Conservation (phyloP, 2,329 filamentous ascomycete species). For the Diaporthe citri region DNA sequence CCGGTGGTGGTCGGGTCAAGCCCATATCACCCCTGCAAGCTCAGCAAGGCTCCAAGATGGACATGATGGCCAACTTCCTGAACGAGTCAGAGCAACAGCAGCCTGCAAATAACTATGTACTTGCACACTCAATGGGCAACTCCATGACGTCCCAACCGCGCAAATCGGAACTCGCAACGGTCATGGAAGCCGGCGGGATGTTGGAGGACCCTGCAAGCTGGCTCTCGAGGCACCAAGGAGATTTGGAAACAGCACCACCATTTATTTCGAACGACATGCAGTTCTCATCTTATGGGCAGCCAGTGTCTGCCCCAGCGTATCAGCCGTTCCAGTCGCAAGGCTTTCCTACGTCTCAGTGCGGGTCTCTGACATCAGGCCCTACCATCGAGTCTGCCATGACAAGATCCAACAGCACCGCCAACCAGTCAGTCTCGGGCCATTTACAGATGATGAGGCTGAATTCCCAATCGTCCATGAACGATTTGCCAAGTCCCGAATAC, state of each 20-base stretch:
- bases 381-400: slow-evolving; percentile 56
- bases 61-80: slow-evolving; percentile 39
- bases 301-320: slow-evolving; percentile 38
- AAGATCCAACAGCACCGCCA: slow-evolving; percentile 57
- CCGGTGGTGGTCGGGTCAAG: slow-evolving; percentile 51
- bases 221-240: slow-evolving; percentile 40
- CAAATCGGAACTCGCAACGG: background rate
- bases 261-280: slow-evolving; percentile 16
- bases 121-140: slow-evolving; percentile 35
- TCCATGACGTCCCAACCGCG: slow-evolving; percentile 17
- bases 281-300: slow-evolving; percentile 16
- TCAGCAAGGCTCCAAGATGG: slow-evolving; percentile 13
- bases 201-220: slow-evolving; percentile 44
- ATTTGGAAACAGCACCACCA: slow-evolving; percentile 2
- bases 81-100: slow-evolving; percentile 41
- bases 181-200: slow-evolving; percentile 37
- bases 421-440: slow-evolving; percentile 45
- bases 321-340: slow-evolving; percentile 38
- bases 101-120: slow-evolving; percentile 40
- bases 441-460: slow-evolving; percentile 53
- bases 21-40: slow-evolving; percentile 46
- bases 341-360: slow-evolving; percentile 53
- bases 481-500: slow-evolving; percentile 44
- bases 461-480: slow-evolving; percentile 52
- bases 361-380: slow-evolving; percentile 58